These are phyloP conservation scores for Filobasidium floriforme DNA, from an alignment of 768 basidiomycete species.

Conservation along the genomic window DNA sequence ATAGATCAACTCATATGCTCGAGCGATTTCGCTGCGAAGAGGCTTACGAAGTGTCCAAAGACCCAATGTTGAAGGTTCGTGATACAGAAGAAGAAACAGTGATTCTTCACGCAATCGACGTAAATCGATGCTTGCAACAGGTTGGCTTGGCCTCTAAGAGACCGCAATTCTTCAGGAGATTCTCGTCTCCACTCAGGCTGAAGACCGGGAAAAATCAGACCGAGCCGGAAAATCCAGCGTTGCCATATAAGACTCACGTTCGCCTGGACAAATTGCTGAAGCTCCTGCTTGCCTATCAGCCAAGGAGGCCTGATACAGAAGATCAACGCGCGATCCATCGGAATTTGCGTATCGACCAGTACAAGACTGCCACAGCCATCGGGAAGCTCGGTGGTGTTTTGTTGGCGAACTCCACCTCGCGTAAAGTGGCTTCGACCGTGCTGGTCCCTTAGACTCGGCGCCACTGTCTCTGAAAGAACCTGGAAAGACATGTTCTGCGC, in stretches of 20 bases:
- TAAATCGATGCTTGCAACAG: slow-evolving; percentile 41
- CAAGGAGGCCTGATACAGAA: slow-evolving; percentile 38
- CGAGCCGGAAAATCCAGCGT: too few species aligned
- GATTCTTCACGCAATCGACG: slow-evolving; percentile 40
- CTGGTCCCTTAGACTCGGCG: slow-evolving; percentile 3
- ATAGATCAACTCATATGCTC: neutral
- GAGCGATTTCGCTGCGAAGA: too few species aligned
- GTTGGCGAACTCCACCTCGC: neutral
- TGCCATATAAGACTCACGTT: neutral
- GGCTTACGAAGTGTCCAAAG: slow-evolving; percentile 42
- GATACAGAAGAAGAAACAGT: slow-evolving; percentile 41
- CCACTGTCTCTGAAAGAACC: slow-evolving; percentile 23
- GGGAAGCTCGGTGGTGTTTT: slow-evolving; percentile 19
- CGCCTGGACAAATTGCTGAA: slow-evolving; percentile 34
- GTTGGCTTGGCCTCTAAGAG: slow-evolving; percentile 41
- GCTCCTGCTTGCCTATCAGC: slow-evolving; percentile 30
- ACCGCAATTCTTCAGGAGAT: slow-evolving; percentile 18
- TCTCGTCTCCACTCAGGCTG: slow-evolving; percentile 18
- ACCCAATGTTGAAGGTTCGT: slow-evolving; percentile 43
- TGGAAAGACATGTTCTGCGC: slow-evolving; percentile 37
- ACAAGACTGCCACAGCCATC: slow-evolving; percentile 43
- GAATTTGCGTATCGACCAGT: slow-evolving; percentile 33
- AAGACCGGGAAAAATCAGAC: neutral
- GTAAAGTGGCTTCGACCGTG: slow-evolving; percentile 20
- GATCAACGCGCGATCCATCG: slow-evolving; percentile 36